Percentiles rank a stretch among this genome's conserved stretches.
These are phyloP conservation scores for Ganoderma meredithae DNA, from an alignment of 1,284 basidiomycete genomes.

Conservation along the genomic window DNA sequence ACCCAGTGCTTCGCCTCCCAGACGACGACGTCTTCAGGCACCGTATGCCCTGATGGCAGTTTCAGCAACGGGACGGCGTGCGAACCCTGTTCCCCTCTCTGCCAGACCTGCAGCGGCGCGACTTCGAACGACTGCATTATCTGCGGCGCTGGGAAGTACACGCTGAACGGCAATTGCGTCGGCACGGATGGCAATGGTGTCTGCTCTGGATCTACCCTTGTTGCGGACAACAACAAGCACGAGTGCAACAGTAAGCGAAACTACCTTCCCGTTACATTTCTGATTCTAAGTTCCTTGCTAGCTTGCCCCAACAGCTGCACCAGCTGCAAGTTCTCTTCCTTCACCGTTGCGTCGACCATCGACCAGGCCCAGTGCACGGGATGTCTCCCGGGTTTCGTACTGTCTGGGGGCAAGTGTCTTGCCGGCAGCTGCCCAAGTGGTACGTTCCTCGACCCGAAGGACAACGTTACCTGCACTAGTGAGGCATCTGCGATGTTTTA, in stretches of 20 bases:
- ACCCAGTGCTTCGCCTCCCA: conserved; percentile 68
- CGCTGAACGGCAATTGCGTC: conserved; percentile 73
- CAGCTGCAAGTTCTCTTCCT: conserved; percentile 74
- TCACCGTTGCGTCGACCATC: conserved; percentile 70
- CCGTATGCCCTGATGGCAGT: conserved; percentile 67
- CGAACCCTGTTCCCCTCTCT: conserved; percentile 65
- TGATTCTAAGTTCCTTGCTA: conserved; percentile 38
- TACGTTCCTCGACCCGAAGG: conserved; percentile 73
- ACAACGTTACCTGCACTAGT: conserved; percentile 76
- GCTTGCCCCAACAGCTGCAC: conserved; percentile 83
- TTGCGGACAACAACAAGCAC: conserved; percentile 83
- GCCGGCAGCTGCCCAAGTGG: conserved; percentile 70
- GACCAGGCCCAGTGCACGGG: conserved; percentile 74
- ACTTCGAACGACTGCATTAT: conserved; percentile 75
- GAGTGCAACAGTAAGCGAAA: conserved; percentile 76
- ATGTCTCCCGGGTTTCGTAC: conserved; percentile 78
- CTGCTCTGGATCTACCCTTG: conserved; percentile 70
- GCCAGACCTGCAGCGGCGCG: conserved; percentile 72
- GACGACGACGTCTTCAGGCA: conserved; percentile 58
- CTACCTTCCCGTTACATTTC: not conserved
- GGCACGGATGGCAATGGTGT: conserved; percentile 69
- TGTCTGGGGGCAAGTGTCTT: conserved; percentile 73
- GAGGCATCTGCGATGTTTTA: conserved; percentile 20
- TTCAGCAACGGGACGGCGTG: conserved; percentile 69
- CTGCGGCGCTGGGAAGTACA: conserved; percentile 66